Evolutionary conservation across 768 basidiomycete genomes (phyloP).

Genomic region (Pleurotus cornucopiae): DNA sequence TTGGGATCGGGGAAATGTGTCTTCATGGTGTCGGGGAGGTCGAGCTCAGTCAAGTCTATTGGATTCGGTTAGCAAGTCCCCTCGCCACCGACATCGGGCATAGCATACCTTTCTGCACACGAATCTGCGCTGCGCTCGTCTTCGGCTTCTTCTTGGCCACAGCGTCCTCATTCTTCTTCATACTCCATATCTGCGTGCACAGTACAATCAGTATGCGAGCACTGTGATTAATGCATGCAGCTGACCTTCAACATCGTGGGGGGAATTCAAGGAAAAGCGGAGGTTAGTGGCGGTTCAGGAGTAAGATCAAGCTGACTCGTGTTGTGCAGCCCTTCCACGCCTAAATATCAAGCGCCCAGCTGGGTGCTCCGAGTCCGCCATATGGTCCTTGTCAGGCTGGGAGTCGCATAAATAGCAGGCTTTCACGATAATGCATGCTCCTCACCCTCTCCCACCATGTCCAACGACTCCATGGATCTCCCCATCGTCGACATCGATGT

Average conservation of each 20-base stretch:
- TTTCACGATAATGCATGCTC: slow-evolving; percentile 5
- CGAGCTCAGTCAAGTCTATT: slow-evolving; percentile 92
- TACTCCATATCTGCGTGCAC: slow-evolving; percentile 83
- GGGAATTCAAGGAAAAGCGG: slow-evolving; percentile 14
- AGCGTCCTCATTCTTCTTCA: slow-evolving; percentile 99
- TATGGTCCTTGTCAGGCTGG: slow-evolving; percentile 10
- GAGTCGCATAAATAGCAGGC: slow-evolving; percentile 14
- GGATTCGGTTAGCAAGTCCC: slow-evolving; percentile 4
- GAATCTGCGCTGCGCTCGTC: slow-evolving; percentile 96
- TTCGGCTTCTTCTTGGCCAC: slow-evolving; percentile 98
- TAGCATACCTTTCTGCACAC: slow-evolving; percentile 93
- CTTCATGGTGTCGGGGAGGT: slow-evolving; percentile 94
- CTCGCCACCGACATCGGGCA: not conserved
- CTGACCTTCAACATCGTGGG: slow-evolving; percentile 46
- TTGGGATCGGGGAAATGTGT: slow-evolving; percentile 88
- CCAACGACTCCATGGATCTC: slow-evolving; percentile 43
- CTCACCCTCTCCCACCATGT: slow-evolving; percentile 16
- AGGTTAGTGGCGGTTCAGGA: slow-evolving; percentile 19
- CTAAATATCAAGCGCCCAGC: slow-evolving; percentile 5
- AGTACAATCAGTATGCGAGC: not conserved
- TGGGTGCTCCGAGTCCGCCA: slow-evolving; percentile 1
- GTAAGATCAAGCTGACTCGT: slow-evolving; percentile 7
- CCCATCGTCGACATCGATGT: slow-evolving; percentile 78
- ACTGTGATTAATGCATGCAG: not conserved
- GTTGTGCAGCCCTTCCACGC: slow-evolving; percentile 11